Percentiles rank a stretch among this genome's conserved stretches.
Conservation (phyloP, 257 asterid species). For the Fraxinus americana region DNA sequence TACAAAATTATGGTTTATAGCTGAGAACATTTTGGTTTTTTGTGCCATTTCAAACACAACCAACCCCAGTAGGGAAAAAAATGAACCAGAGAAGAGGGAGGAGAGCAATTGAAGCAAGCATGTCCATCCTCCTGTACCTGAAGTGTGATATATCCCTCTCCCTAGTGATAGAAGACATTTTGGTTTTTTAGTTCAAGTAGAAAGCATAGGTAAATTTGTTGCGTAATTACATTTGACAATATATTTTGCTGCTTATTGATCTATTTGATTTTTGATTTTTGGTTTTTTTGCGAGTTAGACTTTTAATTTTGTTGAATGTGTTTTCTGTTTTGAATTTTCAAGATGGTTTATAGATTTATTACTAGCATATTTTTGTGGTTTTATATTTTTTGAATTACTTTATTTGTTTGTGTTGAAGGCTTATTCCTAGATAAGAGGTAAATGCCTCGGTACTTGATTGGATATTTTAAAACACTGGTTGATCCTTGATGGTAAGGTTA, state of each 20-base stretch:
- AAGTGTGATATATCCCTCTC: background rate
- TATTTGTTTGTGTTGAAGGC: background rate
- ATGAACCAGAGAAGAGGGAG: background rate
- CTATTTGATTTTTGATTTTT: background rate
- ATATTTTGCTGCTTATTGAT: background rate
- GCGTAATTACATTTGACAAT: background rate
- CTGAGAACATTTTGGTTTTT: background rate
- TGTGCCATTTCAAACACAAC: background rate
- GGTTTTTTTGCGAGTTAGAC: background rate
- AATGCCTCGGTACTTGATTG: background rate
- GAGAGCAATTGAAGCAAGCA: background rate
- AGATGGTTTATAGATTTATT: background rate
- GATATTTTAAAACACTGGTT: background rate
- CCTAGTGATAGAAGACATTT: background rate
- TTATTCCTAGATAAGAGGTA: background rate
- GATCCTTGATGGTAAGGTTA: background rate
- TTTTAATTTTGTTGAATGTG: background rate
- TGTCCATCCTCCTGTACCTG: background rate
- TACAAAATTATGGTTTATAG: no score
- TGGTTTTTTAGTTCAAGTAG: background rate
- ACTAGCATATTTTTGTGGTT: background rate
- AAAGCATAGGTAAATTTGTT: background rate
- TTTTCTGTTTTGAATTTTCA: background rate
- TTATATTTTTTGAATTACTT: background rate
- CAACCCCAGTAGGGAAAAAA: background rate